phyloP scores from a whole-genome alignment of 2,329 filamentous ascomycete genomes.

The Trichoderma oligosporum region DNA sequence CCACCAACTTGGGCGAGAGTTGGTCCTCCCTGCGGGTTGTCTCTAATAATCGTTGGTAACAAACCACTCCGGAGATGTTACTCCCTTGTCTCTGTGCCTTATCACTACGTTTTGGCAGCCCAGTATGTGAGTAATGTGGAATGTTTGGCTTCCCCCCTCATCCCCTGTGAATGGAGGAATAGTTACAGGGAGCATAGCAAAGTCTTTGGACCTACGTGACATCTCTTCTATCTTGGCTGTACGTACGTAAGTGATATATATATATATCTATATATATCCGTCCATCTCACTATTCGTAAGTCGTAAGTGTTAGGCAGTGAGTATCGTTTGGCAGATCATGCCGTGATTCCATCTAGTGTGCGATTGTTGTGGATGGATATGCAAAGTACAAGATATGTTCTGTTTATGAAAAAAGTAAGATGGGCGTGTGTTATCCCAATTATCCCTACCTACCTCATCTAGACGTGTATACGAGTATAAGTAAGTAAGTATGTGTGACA shows the following conservation, averaged over 20 bases:
- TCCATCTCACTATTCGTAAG: not conserved
- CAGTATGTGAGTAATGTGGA: not conserved
- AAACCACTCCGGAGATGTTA: not conserved
- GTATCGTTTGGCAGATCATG: not conserved
- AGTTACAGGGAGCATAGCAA: not conserved
- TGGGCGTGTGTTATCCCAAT: too few species aligned
- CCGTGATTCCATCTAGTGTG: not conserved
- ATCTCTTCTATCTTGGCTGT: not conserved
- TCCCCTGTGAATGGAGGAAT: not conserved
- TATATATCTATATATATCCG: not conserved
- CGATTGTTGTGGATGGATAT: not conserved
- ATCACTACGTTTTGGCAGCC: constrained; percentile 2
- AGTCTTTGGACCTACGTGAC: not conserved
- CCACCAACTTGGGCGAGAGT: not conserved
- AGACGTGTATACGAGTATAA: too few species aligned
- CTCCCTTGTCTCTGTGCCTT: not conserved
- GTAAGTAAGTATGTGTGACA: too few species aligned
- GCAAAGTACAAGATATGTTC: not conserved
- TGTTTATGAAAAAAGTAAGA: not conserved
- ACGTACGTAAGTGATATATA: not conserved
- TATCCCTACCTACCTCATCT: too few species aligned
- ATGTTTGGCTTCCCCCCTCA: not conserved
- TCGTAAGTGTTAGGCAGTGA: not conserved
- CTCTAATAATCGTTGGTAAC: not conserved
- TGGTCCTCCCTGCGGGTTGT: not conserved